Evolutionary conservation across 192 early-diverging fungal genomes (phyloP).

Genomic region (Entomortierella lignicola): DNA sequence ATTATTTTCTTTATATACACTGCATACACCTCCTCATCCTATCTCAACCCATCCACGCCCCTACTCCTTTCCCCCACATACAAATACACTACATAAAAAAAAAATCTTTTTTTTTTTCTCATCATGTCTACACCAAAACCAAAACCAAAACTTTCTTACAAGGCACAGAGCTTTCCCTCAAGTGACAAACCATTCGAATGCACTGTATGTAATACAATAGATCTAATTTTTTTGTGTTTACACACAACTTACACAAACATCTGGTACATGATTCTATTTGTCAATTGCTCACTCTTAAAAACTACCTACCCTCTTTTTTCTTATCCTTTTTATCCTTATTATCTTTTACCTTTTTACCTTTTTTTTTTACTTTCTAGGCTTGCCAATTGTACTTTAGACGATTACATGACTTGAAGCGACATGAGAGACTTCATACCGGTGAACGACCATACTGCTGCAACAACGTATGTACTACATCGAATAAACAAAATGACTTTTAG

Average conservation of each 20-base stretch:
- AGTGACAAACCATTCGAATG: conserved; percentile 54
- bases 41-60: background rate
- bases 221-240: too few species aligned
- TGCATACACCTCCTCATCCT: background rate
- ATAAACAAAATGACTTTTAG: background rate
- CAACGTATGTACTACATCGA: conserved; percentile 25
- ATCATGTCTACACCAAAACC: conserved; percentile 29
- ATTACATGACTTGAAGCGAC: conserved; percentile 66
- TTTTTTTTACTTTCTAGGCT: conserved; percentile 9
- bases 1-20: background rate
- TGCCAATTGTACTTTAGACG: conserved; percentile 63
- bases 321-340: too few species aligned
- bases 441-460: conserved; percentile 64
- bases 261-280: too few species aligned
- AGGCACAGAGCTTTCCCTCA: conserved; percentile 51
- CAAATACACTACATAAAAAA: background rate
- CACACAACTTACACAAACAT: too few species aligned
- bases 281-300: background rate
- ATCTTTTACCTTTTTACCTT: background rate
- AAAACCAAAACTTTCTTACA: conserved; percentile 53
- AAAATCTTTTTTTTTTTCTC: too few species aligned
- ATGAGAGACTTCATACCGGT: conserved; percentile 66
- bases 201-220: conserved; percentile 40
- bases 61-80: background rate
- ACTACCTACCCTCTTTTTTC: conserved; percentile 9